Conservation (phyloP, 2,329 filamentous ascomycete species). For the Cephalotrichum gorgonifer region DNA sequence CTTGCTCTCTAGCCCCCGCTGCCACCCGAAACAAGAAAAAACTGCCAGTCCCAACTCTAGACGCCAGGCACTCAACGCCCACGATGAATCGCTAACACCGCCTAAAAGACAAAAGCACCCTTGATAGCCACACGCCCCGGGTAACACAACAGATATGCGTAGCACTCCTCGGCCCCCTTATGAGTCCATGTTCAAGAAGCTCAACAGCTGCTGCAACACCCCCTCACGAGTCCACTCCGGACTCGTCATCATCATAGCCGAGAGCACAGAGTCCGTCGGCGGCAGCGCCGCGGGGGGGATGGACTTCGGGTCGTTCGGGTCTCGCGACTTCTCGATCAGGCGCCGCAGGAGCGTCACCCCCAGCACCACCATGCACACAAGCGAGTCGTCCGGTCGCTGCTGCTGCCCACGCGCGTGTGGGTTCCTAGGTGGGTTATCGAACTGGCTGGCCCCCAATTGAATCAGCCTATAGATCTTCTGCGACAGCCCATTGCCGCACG, state of each 20-base stretch:
- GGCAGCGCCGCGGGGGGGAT: conserved; percentile 55
- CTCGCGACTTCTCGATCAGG: conserved; percentile 57
- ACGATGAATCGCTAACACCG: not conserved
- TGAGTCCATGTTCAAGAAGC: conserved; percentile 3
- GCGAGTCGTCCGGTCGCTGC: conserved; percentile 35
- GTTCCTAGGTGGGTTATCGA: conserved; percentile 34
- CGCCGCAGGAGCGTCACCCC: conserved; percentile 58
- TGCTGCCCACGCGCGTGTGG: conserved; percentile 21
- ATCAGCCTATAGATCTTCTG: conserved; percentile 69
- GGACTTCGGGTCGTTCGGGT: conserved; percentile 37
- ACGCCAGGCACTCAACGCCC: not conserved
- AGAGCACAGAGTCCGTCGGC: conserved; percentile 55
- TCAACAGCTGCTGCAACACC: conserved; percentile 58
- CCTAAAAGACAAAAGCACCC: not conserved
- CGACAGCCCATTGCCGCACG: conserved; percentile 74
- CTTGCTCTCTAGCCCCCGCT: too few relatives aligned
- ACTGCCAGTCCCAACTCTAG: too few relatives aligned
- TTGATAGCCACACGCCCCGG: too few relatives aligned
- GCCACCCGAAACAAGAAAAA: too few relatives aligned
- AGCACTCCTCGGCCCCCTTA: not conserved
- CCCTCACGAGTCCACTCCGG: conserved; percentile 52
- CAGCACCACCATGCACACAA: conserved; percentile 56
- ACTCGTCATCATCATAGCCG: conserved; percentile 54
- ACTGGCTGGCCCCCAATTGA: conserved; percentile 57
- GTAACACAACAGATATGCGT: not conserved